Conservation (phyloP, 257 asterid species). For the Solanum clarkiae region DNA sequence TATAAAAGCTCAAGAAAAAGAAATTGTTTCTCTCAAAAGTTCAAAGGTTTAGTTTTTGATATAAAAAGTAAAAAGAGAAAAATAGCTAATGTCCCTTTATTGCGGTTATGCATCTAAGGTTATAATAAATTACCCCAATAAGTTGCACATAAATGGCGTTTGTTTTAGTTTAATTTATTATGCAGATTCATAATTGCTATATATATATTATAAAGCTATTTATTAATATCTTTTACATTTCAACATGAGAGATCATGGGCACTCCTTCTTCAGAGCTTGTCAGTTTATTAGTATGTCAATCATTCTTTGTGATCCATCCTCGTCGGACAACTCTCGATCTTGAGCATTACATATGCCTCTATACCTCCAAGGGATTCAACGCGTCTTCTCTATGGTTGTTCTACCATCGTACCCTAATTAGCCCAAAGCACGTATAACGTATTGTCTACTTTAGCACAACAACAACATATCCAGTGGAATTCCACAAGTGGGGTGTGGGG, state of each 20-base stretch:
- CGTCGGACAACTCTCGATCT: background rate
- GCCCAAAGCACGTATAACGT: too few relatives aligned
- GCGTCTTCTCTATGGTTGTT: background rate
- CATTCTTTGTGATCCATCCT: background rate
- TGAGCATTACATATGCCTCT: background rate
- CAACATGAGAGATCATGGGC: background rate
- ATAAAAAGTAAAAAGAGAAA: background rate
- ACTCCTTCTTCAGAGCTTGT: background rate
- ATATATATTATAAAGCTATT: background rate
- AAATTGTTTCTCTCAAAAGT: background rate
- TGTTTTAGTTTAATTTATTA: background rate
- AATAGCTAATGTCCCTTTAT: background rate
- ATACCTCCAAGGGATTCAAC: background rate
- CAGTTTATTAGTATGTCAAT: background rate
- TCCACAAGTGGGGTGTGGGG: too few relatives aligned
- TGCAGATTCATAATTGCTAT: background rate
- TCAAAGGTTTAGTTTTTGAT: background rate
- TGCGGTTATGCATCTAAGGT: background rate
- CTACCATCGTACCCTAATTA: too few relatives aligned
- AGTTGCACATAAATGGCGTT: too few relatives aligned
- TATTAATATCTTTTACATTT: background rate
- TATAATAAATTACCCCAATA: background rate
- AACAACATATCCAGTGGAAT: too few relatives aligned
- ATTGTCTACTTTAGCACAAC: too few relatives aligned
- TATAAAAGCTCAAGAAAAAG: background rate